Conservation (phyloP, 2,329 filamentous ascomycete genomes). For the Plectosphaerella sp. region DNA sequence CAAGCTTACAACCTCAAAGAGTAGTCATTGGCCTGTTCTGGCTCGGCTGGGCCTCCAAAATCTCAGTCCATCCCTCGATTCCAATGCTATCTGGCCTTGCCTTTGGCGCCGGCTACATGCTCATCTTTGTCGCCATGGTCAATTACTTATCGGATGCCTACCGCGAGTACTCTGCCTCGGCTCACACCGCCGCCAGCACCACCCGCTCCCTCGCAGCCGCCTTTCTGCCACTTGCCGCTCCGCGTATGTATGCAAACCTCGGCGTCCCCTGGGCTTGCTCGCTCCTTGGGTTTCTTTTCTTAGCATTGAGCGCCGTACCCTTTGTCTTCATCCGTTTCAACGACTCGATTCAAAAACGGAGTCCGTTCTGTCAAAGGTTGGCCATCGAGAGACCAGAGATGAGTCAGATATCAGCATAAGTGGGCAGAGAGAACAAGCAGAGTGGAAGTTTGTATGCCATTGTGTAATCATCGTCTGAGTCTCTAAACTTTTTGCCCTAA, state of each 20-base stretch:
- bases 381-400: too few relatives aligned
- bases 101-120: conserved; percentile 30
- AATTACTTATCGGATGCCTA: conserved; percentile 29
- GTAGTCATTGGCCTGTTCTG: conserved; percentile 55
- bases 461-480: too few relatives aligned
- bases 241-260: conserved; percentile 23
- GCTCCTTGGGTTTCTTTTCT: conserved; percentile 21
- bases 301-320: conserved; percentile 23
- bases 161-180: conserved; percentile 25
- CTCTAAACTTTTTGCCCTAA: too few relatives aligned
- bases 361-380: too few relatives aligned
- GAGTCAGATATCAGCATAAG: too few relatives aligned
- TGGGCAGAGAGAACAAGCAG: too few relatives aligned
- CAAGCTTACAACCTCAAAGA: conserved; percentile 19
- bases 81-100: conserved; percentile 36
- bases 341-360: conserved; percentile 5
- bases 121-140: conserved; percentile 28
- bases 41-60: conserved; percentile 55
- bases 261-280: conserved; percentile 30
- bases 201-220: conserved; percentile 26
- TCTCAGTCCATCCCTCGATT: conserved; percentile 21
- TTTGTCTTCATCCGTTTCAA: conserved; percentile 26
- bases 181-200: conserved; percentile 25
- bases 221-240: conserved; percentile 24
- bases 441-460: too few relatives aligned